Conservation (phyloP, 352 stramenopile species). For the Globisporangium radiosum region DNA sequence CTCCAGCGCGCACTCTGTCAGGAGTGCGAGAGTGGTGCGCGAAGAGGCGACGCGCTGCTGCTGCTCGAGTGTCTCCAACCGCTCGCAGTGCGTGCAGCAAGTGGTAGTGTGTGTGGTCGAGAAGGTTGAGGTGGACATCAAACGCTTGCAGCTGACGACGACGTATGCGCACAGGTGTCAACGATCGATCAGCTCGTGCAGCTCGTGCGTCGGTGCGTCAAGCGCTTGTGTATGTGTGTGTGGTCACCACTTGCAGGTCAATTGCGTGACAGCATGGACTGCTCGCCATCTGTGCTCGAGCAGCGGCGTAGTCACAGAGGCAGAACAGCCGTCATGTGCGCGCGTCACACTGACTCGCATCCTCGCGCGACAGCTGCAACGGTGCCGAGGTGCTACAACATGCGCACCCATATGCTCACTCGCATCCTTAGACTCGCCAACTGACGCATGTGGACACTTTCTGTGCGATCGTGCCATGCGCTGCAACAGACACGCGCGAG, state of each 20-base stretch:
- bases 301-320: neutral
- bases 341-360: neutral
- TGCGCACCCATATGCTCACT: neutral
- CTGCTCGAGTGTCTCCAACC: neutral
- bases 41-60: neutral
- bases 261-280: neutral
- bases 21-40: neutral
- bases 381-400: conserved; percentile 1
- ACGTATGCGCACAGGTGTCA: neutral
- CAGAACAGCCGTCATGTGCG: neutral
- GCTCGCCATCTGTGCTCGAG: neutral
- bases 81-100: neutral
- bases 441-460: neutral
- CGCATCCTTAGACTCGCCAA: too few species aligned
- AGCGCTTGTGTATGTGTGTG: neutral
- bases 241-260: neutral
- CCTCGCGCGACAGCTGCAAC: conserved; percentile 6
- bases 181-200: neutral
- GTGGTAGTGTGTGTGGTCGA: neutral
- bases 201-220: neutral
- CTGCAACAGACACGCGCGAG: neutral
- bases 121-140: neutral
- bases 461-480: neutral
- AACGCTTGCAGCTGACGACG: neutral
- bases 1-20: neutral